Percentiles rank a stretch among this genome's conserved stretches.
phyloP scores from a whole-genome alignment of 768 basidiomycete genomes.

The Solioccasus polychromus region DNA sequence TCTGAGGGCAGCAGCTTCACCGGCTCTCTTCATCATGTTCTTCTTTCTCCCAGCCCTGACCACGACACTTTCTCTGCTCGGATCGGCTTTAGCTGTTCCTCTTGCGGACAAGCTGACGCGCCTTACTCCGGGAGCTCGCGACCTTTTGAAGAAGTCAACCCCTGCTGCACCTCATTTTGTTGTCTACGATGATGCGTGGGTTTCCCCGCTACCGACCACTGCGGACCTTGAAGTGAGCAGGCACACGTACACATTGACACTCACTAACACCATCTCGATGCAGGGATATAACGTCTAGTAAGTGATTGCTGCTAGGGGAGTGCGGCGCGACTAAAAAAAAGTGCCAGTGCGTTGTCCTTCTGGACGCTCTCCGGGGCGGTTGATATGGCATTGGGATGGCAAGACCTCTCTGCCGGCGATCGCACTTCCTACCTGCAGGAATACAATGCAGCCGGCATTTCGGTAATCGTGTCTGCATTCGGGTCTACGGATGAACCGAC shows the following conservation, averaged over 20 bases:
- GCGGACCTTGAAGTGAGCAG: conserved; percentile 41
- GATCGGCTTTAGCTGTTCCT: conserved; percentile 14
- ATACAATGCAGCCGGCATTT: conserved; percentile 57
- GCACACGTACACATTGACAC: background rate
- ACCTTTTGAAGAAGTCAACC: conserved; percentile 13
- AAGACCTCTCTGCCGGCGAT: conserved; percentile 34
- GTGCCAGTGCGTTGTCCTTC: conserved; percentile 40
- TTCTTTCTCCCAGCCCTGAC: no score
- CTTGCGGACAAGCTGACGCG: conserved; percentile 18
- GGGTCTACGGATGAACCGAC: conserved; percentile 45
- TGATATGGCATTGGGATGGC: conserved; percentile 48
- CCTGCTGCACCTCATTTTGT: conserved; percentile 51
- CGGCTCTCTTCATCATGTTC: no score
- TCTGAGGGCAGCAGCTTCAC: conserved; percentile 4
- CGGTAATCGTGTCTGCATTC: conserved; percentile 55
- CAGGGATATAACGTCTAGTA: conserved; percentile 38
- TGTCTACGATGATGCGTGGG: conserved; percentile 40
- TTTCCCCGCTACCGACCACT: conserved; percentile 43
- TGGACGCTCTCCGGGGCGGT: conserved; percentile 38
- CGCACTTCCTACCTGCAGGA: conserved; percentile 42
- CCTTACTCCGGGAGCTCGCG: conserved; percentile 24
- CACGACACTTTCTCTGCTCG: no score
- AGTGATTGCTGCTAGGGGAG: background rate
- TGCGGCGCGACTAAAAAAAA: background rate
- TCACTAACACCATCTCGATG: background rate